Base-by-base conservation (phyloP, 257 asterid genomes). In the Vinca minor region DNA sequence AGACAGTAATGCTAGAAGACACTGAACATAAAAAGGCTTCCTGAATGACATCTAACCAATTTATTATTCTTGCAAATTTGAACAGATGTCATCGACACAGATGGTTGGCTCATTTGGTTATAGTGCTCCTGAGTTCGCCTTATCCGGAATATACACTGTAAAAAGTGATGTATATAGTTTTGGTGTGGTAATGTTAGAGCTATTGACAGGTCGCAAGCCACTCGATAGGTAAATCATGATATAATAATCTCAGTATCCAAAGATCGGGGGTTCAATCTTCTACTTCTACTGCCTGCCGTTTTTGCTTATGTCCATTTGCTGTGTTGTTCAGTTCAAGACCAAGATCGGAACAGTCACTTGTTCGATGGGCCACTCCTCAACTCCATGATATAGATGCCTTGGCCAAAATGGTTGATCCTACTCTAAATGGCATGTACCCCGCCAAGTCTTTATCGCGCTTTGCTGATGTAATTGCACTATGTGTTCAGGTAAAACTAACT, bases 281-380 rank as follows among this genome's bases (percentile, higher is more conserved):
- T 41, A 18, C 13, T 63, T 6, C 45, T 62, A 13, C 53, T 47
- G 49, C 28, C 13, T 69, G 34, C 44, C 45, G 26, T 35, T 55
- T n/a, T 18, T 18, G 23, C 28, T 62, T 53, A n/a, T 9, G 23
- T 34, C 21, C 31, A 44, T 32, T 71, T 67, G 36, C 18, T 60
- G 32, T 32, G 45, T 74, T 71, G 32, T 56, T 20, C 78, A 93
- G 98, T 72, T 89, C 97, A 74, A 76, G 97, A 69, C 77, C 46
- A 71, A 84, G 98, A 80, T 80, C 89, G 25, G 99, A 93, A 68
- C 99, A 89, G 70, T 93, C 98, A 8, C 95, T 93, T 31, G 98
- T 93, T 59, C 82, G 97, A 76, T 93, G 99, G 99, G 95, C 97
- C 49, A 85, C 95, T 65, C 96, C 99, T 63, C 99, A 93, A 67